phyloP scores from a whole-genome alignment of 2,329 filamentous ascomycete genomes.

The Intubia oerlemansii region DNA sequence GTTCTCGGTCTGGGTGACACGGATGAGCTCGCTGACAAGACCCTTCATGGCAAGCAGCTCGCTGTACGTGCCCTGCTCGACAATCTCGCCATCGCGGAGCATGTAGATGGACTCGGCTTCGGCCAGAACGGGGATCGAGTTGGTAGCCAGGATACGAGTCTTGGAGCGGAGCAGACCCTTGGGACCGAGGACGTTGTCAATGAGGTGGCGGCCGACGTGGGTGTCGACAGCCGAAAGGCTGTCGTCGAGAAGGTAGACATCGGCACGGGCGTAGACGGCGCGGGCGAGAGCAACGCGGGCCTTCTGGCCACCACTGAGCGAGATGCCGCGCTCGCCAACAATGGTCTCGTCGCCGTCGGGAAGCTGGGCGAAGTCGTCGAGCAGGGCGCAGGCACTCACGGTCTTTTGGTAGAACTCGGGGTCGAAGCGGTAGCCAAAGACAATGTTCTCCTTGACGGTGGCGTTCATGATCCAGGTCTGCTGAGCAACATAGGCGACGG shows the following conservation, averaged over 20 bases:
- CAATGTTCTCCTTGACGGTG: slow-evolving; percentile 87
- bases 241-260: slow-evolving; percentile 88
- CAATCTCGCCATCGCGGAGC: slow-evolving; percentile 60
- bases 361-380: slow-evolving; percentile 77
- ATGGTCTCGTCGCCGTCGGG: slow-evolving; percentile 94
- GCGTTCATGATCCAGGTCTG: slow-evolving; percentile 96
- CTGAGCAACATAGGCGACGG: slow-evolving; percentile 79
- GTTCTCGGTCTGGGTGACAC: too few relatives aligned
- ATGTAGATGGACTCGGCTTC: slow-evolving; percentile 80
- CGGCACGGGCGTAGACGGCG: slow-evolving; percentile 90
- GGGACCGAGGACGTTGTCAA: slow-evolving; percentile 77
- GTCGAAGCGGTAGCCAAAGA: slow-evolving; percentile 90
- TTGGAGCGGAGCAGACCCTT: slow-evolving; percentile 67
- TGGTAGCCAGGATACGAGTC: slow-evolving; percentile 83
- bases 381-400: slow-evolving; percentile 70
- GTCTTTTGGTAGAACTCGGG: slow-evolving; percentile 87
- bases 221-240: slow-evolving; percentile 94
- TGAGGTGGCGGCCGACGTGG: slow-evolving; percentile 85
- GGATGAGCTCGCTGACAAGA: slow-evolving; percentile 66
- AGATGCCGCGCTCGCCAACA: slow-evolving; percentile 92
- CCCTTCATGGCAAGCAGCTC: slow-evolving; percentile 90
- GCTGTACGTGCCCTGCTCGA: slow-evolving; percentile 76
- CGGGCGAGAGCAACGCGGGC: slow-evolving; percentile 78
- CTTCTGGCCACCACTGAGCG: slow-evolving; percentile 87
- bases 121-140: slow-evolving; percentile 76